phyloP scores from a whole-genome alignment of 805 yeast species.

The Debaryomyces tyrocola region DNA sequence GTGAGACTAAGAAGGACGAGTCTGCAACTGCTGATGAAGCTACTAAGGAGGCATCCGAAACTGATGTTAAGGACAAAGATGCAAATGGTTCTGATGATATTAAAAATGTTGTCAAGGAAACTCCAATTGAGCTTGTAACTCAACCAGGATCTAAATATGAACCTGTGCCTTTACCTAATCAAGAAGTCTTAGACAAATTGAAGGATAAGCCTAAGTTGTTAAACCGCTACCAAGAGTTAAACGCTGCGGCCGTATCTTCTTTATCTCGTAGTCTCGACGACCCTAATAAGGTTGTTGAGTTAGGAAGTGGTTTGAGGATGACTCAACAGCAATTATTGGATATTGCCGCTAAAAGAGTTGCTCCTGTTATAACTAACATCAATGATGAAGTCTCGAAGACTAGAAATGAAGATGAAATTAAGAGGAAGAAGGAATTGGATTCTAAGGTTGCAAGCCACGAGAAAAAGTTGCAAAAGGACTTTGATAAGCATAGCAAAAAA shows the following conservation, averaged over 20 bases:
- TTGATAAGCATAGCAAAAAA: slow-evolving; percentile 37
- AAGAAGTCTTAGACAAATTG: slow-evolving; percentile 35
- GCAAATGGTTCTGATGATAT: slow-evolving; percentile 23
- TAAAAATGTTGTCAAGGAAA: slow-evolving; percentile 24
- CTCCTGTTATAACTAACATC: slow-evolving; percentile 52
- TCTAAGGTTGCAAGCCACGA: slow-evolving; percentile 36
- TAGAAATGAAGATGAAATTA: slow-evolving; percentile 43
- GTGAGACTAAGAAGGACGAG: slow-evolving; percentile 7
- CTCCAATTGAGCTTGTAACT: slow-evolving; percentile 34
- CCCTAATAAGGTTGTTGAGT: slow-evolving; percentile 48
- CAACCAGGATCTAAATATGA: slow-evolving; percentile 33
- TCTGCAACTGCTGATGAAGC: slow-evolving; percentile 11
- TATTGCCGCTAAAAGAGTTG: slow-evolving; percentile 54
- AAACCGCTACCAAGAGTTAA: slow-evolving; percentile 49
- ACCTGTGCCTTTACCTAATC: slow-evolving; percentile 37
- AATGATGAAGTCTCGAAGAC: slow-evolving; percentile 49
- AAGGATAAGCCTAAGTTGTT: slow-evolving; percentile 50
- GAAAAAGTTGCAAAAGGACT: slow-evolving; percentile 33
- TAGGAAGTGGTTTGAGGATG: slow-evolving; percentile 55
- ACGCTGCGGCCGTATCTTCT: slow-evolving; percentile 47
- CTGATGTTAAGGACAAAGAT: slow-evolving; percentile 7
- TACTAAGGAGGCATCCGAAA: slow-evolving; percentile 11
- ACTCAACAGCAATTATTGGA: slow-evolving; percentile 56
- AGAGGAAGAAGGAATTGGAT: slow-evolving; percentile 38
- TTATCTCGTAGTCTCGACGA: slow-evolving; percentile 46